Percentiles rank a stretch among this genome's conserved stretches.
These are phyloP conservation scores for Aspergillus tubingensis DNA, from an alignment of 2,329 filamentous ascomycete genomes.

Conservation along the genomic window DNA sequence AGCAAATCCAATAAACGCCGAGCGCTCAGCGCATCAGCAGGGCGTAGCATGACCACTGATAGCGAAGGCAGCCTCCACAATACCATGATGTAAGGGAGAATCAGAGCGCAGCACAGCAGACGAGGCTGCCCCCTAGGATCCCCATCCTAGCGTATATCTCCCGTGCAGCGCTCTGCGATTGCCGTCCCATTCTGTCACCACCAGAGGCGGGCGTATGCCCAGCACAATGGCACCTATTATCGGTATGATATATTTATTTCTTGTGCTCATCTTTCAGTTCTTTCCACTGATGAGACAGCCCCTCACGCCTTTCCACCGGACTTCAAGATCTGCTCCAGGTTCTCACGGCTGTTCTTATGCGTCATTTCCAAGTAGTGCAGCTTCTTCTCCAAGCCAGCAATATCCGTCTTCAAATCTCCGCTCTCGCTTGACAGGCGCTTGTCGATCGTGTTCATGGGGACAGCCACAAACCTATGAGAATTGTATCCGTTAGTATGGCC, in stretches of 20 bases:
- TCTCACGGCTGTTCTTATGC: conserved; percentile 87
- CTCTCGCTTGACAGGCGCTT: conserved; percentile 75
- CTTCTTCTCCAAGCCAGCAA: conserved; percentile 81
- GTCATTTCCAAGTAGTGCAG: conserved; percentile 93
- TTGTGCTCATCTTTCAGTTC: not conserved
- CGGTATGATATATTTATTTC: not conserved
- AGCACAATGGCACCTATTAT: not conserved
- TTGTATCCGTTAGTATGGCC: conserved; percentile 1
- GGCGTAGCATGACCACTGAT: not conserved
- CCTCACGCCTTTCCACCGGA: conserved; percentile 46
- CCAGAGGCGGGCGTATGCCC: not conserved
- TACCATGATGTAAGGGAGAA: not conserved
- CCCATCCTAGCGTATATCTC: not conserved
- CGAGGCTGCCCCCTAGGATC: not conserved
- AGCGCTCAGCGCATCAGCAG: not conserved
- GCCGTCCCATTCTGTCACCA: not conserved
- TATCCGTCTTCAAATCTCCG: conserved; percentile 72
- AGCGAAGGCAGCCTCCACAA: not conserved
- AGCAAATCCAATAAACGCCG: not conserved
- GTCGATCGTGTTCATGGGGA: conserved; percentile 71
- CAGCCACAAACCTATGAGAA: conserved; percentile 75
- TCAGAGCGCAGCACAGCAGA: not conserved
- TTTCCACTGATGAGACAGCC: not conserved
- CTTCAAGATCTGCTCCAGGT: conserved; percentile 85
- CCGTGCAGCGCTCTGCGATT: not conserved